Percentiles rank a stretch among this genome's conserved stretches.
Conservation (phyloP, 441 rosid species). For the Corymbia calophylla region DNA sequence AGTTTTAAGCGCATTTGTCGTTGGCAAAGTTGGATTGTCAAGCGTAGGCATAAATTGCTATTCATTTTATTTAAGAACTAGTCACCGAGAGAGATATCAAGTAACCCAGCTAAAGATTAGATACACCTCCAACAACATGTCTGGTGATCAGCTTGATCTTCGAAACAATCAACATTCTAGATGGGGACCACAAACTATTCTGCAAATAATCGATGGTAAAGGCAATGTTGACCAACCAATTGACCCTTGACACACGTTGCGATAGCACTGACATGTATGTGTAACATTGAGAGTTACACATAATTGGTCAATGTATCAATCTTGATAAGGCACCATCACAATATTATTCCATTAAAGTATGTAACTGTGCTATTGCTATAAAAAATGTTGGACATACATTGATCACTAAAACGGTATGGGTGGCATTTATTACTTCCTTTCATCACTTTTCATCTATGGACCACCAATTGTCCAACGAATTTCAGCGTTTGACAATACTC, state of each 20-base stretch:
- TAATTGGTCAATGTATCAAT: not conserved
- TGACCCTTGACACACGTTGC: too few relatives aligned
- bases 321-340: not conserved
- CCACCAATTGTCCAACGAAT: not conserved
- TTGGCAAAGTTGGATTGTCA: not conserved
- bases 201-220: too few relatives aligned
- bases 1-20: not conserved
- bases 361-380: not conserved
- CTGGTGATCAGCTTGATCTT: too few relatives aligned
- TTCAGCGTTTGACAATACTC: not conserved
- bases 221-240: too few relatives aligned
- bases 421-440: not conserved
- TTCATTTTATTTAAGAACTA: too few relatives aligned
- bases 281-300: not conserved
- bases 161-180: too few relatives aligned
- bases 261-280: too few relatives aligned
- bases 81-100: too few relatives aligned
- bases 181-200: too few relatives aligned
- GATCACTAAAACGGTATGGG: not conserved
- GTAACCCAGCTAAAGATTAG: too few relatives aligned
- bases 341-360: not conserved
- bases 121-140: too few relatives aligned
- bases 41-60: too few relatives aligned
- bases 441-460: not conserved
- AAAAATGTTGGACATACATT: not conserved